Conservation (phyloP, 768 basidiomycete genomes). For the Rhodotorula diobovata region DNA sequence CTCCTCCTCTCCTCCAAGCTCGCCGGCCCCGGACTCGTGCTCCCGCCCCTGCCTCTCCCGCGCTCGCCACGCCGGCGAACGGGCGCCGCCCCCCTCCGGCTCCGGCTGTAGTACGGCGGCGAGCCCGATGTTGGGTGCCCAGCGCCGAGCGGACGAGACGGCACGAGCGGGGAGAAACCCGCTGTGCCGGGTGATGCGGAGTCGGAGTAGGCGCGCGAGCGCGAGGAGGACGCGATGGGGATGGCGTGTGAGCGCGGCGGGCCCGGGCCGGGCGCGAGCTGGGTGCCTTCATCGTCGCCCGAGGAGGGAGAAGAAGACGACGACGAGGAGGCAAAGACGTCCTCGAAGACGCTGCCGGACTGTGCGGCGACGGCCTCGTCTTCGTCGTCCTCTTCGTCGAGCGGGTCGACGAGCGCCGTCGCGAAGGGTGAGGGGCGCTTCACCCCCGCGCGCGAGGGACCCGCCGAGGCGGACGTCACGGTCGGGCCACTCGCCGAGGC, state of each 20-base stretch:
- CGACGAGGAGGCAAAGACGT: conserved; percentile 12
- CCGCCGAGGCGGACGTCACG: conserved; percentile 56
- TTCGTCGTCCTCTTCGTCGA: conserved; percentile 15
- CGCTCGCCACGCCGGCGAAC: background rate
- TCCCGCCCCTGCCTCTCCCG: background rate
- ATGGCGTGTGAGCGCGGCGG: conserved; percentile 8
- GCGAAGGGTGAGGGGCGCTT: conserved; percentile 45
- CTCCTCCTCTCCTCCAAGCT: conserved; percentile 26
- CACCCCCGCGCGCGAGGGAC: conserved; percentile 47
- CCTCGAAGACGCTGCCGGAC: background rate
- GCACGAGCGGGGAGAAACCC: conserved; percentile 14
- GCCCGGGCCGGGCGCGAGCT: background rate
- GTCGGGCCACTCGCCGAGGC: no score
- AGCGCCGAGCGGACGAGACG: conserved; percentile 19
- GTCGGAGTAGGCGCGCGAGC: background rate
- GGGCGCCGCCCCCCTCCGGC: background rate
- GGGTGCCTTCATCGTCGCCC: conserved; percentile 10
- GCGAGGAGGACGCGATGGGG: conserved; percentile 5
- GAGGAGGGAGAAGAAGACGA: conserved; percentile 8
- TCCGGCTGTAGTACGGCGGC: background rate
- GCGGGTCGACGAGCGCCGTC: conserved; percentile 68
- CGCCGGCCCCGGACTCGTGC: conserved; percentile 25
- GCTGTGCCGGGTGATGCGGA: background rate
- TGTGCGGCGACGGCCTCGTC: no score
- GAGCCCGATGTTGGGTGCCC: background rate